Evolutionary conservation across 805 yeast genomes (phyloP).

Genomic region (Ogataea philodendri): DNA sequence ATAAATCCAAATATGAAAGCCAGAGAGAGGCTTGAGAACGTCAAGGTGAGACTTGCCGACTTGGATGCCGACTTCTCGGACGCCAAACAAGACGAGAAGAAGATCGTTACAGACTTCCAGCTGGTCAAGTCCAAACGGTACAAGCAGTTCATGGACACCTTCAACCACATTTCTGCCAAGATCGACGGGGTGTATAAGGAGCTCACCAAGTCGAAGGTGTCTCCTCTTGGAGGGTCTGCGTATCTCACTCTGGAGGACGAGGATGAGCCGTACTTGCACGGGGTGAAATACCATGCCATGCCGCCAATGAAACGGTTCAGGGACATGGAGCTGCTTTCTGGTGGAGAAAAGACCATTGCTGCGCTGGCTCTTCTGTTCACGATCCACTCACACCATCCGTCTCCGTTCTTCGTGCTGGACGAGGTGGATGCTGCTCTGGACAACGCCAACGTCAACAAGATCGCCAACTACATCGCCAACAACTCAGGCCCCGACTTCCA

Average conservation of each 20-base stretch:
- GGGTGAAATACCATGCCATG: constrained; percentile 88
- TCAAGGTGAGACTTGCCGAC: constrained; percentile 55
- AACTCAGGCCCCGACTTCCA: constrained; percentile 80
- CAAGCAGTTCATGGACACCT: constrained; percentile 66
- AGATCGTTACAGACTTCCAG: constrained; percentile 53
- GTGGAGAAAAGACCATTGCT: constrained; percentile 96
- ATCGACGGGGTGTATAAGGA: constrained; percentile 84
- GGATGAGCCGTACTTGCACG: constrained; percentile 83
- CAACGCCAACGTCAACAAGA: constrained; percentile 76
- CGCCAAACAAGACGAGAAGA: constrained; percentile 60
- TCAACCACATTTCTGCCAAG: constrained; percentile 66
- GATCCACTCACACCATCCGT: constrained; percentile 84
- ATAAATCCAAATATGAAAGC: constrained; percentile 85
- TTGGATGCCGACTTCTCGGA: constrained; percentile 63
- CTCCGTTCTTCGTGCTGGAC: constrained; percentile 94
- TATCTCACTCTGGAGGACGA: constrained; percentile 82
- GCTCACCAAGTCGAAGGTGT: constrained; percentile 65
- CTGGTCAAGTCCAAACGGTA: constrained; percentile 58
- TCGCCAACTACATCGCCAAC: constrained; percentile 80
- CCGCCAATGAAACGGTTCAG: constrained; percentile 93
- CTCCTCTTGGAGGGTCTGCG: constrained; percentile 92
- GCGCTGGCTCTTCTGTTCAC: constrained; percentile 92
- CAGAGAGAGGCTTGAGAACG: constrained; percentile 67
- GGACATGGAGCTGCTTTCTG: constrained; percentile 89
- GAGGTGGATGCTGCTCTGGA: constrained; percentile 99